phyloP scores from a whole-genome alignment of 306 rosid species.

The Cucurbita pepo region DNA sequence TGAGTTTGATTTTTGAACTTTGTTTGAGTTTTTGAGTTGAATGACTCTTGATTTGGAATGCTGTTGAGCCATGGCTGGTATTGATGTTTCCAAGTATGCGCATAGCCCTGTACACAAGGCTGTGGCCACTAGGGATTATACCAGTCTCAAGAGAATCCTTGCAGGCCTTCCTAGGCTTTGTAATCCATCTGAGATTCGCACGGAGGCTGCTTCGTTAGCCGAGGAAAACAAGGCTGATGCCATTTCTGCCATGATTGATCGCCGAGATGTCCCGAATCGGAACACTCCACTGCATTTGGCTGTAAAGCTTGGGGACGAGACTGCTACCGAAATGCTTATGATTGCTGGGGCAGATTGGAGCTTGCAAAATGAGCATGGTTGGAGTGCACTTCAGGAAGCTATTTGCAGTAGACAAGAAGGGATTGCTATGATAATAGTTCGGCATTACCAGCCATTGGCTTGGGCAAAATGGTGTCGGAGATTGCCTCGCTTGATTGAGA shows the following conservation, averaged over 20 bases:
- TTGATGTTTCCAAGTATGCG: constrained; percentile 49
- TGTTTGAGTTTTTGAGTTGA: constrained; percentile 8
- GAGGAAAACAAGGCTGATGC: constrained; percentile 93
- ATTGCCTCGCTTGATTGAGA: constrained; percentile 80
- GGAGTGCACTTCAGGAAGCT: constrained; percentile 99
- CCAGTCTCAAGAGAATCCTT: constrained; percentile 47
- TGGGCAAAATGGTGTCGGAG: constrained; percentile 99
- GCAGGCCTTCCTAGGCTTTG: constrained; percentile 48
- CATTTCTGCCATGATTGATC: constrained; percentile 59
- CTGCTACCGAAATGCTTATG: constrained; percentile 80
- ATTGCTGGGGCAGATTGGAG: constrained; percentile 97
- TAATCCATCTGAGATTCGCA: constrained; percentile 49
- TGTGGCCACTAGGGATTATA: constrained; percentile 56
- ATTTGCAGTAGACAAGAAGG: constrained; percentile 75
- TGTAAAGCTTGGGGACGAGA: constrained; percentile 69
- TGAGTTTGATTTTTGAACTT: constrained; percentile 7
- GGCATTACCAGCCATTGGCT: constrained; percentile 90
- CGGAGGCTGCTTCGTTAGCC: constrained; percentile 43
- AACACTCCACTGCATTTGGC: constrained; percentile 95
- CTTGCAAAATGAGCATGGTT: constrained; percentile 93
- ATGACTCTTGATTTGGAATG: constrained; percentile 9
- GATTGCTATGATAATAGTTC: constrained; percentile 65
- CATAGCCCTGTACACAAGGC: constrained; percentile 94
- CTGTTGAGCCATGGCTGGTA: constrained; percentile 50
- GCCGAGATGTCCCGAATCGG: constrained; percentile 81